A percentile compares a stretch with the other conserved stretches of the same genome.
Evolutionary conservation across 2,329 filamentous ascomycete species (phyloP).

Genomic region (Pyrenochaeta sp.): DNA sequence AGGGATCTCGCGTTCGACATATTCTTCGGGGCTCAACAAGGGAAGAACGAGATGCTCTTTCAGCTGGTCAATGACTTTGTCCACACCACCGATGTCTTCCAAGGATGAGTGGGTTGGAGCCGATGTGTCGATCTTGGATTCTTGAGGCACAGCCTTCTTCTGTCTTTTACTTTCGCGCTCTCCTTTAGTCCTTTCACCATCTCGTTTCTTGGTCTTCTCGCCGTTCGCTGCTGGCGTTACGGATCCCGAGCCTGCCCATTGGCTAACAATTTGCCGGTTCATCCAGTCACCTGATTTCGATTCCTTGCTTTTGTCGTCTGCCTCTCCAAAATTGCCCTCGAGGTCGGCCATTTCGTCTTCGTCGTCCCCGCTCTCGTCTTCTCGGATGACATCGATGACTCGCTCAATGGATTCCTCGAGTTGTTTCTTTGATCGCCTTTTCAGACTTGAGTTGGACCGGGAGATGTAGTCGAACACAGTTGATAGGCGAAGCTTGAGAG

Average conservation of each 20-base stretch:
- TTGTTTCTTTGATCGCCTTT: slow-evolving; percentile 79
- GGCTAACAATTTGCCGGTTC: slow-evolving; percentile 69
- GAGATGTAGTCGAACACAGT: slow-evolving; percentile 81
- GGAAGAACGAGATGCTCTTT: slow-evolving; percentile 77
- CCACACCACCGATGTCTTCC: slow-evolving; percentile 78
- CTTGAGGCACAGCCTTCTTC: slow-evolving; percentile 54
- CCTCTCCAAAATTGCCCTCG: slow-evolving; percentile 48
- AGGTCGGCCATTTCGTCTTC: slow-evolving; percentile 61
- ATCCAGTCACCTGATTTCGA: slow-evolving; percentile 61
- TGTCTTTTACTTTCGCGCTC: slow-evolving; percentile 72
- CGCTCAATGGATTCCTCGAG: slow-evolving; percentile 87
- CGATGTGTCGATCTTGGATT: slow-evolving; percentile 63
- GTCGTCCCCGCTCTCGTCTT: slow-evolving; percentile 61
- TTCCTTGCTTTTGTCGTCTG: slow-evolving; percentile 28
- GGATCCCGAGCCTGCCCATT: slow-evolving; percentile 56
- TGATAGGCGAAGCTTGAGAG: slow-evolving; percentile 63
- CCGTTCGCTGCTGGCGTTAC: slow-evolving; percentile 32
- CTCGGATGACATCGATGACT: slow-evolving; percentile 75
- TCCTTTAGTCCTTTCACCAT: slow-evolving; percentile 61
- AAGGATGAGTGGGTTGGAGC: slow-evolving; percentile 73
- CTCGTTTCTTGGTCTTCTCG: slow-evolving; percentile 53
- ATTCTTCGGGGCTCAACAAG: slow-evolving; percentile 72
- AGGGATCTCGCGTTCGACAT: slow-evolving; percentile 69
- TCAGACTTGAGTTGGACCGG: slow-evolving; percentile 84
- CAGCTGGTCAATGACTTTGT: slow-evolving; percentile 72